A percentile compares a stretch with the other conserved stretches of the same genome.
These are phyloP conservation scores for Ophidiomyces ophidiicola DNA, from an alignment of 2,329 filamentous ascomycete genomes.

Conservation along the genomic window DNA sequence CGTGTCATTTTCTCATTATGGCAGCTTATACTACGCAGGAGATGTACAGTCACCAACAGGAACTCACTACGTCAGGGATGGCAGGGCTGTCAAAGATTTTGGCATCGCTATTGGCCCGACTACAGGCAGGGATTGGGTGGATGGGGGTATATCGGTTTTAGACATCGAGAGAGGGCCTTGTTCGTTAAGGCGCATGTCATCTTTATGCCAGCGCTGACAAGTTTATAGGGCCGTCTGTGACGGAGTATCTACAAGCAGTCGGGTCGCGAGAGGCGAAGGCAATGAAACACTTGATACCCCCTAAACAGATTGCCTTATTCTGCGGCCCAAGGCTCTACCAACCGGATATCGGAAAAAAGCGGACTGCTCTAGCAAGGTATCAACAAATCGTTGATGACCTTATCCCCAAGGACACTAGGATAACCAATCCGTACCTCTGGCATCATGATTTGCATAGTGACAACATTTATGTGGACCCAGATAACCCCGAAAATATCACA, in stretches of 20 bases:
- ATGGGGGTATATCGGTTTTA: conserved; percentile 19
- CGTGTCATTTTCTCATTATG: conserved; percentile 23
- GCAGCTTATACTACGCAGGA: conserved; percentile 20
- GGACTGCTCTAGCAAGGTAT: conserved; percentile 20
- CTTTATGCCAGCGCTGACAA: conserved; percentile 15
- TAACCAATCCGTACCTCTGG: conserved; percentile 19
- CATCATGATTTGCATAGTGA: conserved; percentile 23
- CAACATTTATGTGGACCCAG: conserved; percentile 26
- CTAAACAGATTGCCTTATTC: conserved; percentile 21
- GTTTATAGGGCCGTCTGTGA: conserved; percentile 19
- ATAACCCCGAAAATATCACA: conserved; percentile 19
- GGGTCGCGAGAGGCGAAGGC: conserved; percentile 19
- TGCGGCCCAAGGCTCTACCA: conserved; percentile 23
- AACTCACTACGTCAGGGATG: conserved; percentile 19
- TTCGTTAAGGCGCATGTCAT: conserved; percentile 15
- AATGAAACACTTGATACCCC: conserved; percentile 17
- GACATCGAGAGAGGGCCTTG: conserved; percentile 22
- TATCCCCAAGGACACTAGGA: conserved; percentile 18
- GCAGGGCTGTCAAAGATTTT: conserved; percentile 16
- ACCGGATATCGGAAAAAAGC: conserved; percentile 20
- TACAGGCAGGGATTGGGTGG: conserved; percentile 22
- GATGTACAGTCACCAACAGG: conserved; percentile 18
- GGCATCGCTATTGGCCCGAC: conserved; percentile 21
- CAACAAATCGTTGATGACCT: conserved; percentile 18
- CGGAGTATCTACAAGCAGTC: conserved; percentile 20